A percentile compares a stretch with the other conserved stretches of the same genome.
Evolutionary conservation across 345 rosid species (phyloP).

Genomic region (Capsella bursapastoris): DNA sequence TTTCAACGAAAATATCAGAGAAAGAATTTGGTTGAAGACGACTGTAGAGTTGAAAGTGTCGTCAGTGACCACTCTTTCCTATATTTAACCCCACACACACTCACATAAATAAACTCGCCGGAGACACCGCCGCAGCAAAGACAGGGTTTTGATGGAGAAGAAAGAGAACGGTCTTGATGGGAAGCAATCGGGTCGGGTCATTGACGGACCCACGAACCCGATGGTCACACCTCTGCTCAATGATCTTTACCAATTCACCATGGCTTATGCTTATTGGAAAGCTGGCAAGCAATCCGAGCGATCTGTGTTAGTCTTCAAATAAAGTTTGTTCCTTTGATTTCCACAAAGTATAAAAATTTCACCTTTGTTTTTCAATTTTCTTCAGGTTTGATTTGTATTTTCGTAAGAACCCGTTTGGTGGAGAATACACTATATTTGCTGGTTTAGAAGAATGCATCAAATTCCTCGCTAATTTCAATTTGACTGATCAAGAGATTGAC

Average conservation of each 20-base stretch:
- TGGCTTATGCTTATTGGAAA: slow-evolving; percentile 97
- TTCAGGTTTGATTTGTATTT: slow-evolving; percentile 90
- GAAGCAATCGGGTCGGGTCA: slow-evolving; percentile 47
- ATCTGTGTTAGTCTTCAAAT: slow-evolving; percentile 56
- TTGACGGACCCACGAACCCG: slow-evolving; percentile 78
- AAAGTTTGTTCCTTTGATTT: background rate
- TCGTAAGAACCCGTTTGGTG: slow-evolving; percentile 92
- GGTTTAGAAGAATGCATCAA: slow-evolving; percentile 92
- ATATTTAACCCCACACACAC: background rate
- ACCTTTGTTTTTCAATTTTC: slow-evolving; percentile 13
- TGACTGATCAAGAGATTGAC: slow-evolving; percentile 69
- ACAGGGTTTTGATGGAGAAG: slow-evolving; percentile 39
- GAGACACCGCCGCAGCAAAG: background rate
- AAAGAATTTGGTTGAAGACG: background rate
- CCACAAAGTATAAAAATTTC: background rate
- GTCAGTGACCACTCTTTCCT: background rate
- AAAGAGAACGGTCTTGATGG: slow-evolving; percentile 43
- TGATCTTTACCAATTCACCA: slow-evolving; percentile 96
- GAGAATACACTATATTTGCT: slow-evolving; percentile 90
- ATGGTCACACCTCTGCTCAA: slow-evolving; percentile 95
- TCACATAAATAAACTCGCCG: slow-evolving; percentile 11
- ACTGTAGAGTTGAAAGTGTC: background rate
- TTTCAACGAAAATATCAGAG: background rate
- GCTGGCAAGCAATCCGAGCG: slow-evolving; percentile 79
- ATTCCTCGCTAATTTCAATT: slow-evolving; percentile 81